These are phyloP conservation scores for Viridothelium virens DNA, from an alignment of 495 filamentous ascomycete genomes.

Conservation along the genomic window DNA sequence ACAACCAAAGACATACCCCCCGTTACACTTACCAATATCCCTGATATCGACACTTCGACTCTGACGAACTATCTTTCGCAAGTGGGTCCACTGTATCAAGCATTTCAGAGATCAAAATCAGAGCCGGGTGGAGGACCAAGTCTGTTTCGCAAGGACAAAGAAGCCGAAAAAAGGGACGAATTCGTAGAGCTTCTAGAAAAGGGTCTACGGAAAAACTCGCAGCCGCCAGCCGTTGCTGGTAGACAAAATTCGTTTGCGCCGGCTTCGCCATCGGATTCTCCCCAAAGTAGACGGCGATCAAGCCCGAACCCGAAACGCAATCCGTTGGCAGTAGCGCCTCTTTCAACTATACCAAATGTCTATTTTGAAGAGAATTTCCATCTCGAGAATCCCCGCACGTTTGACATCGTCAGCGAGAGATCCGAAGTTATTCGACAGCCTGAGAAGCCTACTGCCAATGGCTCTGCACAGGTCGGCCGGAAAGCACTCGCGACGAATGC, in stretches of 20 bases:
- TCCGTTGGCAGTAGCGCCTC: conserved; percentile 62
- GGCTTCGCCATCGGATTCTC: conserved; percentile 43
- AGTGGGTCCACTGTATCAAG: conserved; percentile 74
- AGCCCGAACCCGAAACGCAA: conserved; percentile 47
- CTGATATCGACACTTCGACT: conserved; percentile 65
- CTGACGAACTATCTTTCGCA: conserved; percentile 80
- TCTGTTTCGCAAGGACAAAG: conserved; percentile 36
- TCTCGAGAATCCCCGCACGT: conserved; percentile 90
- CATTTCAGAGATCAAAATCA: conserved; percentile 68
- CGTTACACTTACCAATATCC: conserved; percentile 84
- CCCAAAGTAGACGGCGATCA: conserved; percentile 43
- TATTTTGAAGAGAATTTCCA: conserved; percentile 96
- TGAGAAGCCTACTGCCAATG: conserved; percentile 47
- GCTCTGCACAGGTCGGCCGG: conserved; percentile 53
- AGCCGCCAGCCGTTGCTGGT: conserved; percentile 18
- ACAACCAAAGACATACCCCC: conserved; percentile 92
- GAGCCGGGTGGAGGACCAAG: conserved; percentile 43
- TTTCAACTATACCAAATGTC: conserved; percentile 84
- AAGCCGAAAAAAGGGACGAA: conserved; percentile 46
- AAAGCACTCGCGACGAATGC: conserved; percentile 94
- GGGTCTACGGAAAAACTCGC: conserved; percentile 19
- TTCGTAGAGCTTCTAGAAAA: conserved; percentile 40
- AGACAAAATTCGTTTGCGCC: conserved; percentile 27
- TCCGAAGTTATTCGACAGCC: conserved; percentile 69
- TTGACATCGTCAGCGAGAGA: conserved; percentile 92